phyloP scores from a whole-genome alignment of 2,329 filamentous ascomycete genomes.

The Teratosphaeria viscida region DNA sequence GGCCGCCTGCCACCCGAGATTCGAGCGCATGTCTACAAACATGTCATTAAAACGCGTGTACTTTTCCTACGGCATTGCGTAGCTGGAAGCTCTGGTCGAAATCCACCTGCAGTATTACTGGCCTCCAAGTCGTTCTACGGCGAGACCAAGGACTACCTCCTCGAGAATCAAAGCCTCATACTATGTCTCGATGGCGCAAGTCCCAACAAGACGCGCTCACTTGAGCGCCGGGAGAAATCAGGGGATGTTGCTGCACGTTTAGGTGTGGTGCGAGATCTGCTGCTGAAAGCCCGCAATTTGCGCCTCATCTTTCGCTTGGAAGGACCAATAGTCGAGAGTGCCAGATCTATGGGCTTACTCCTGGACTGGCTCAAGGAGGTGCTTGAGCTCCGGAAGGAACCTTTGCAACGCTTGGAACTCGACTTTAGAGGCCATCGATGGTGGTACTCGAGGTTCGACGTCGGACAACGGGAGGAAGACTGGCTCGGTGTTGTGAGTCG shows the following conservation, averaged over 20 bases:
- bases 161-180: not conserved
- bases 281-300: not conserved
- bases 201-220: not conserved
- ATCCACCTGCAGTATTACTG: not conserved
- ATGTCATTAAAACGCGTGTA: not conserved
- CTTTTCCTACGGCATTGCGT: not conserved
- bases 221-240: not conserved
- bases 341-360: not conserved
- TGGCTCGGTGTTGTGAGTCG: not conserved
- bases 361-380: not conserved
- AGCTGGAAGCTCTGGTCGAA: not conserved
- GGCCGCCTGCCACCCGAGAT: not conserved
- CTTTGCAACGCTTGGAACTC: not conserved
- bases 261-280: not conserved
- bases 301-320: not conserved
- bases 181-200: not conserved
- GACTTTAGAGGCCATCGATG: not conserved
- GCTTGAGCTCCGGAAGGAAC: not conserved
- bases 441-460: not conserved
- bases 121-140: not conserved
- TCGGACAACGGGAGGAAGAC: not conserved
- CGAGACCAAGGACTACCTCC: not conserved
- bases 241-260: not conserved
- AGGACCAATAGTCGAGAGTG: not conserved
- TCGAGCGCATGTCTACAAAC: not conserved